Percentiles rank a stretch among this genome's conserved stretches.
Conservation (phyloP, 2,329 filamentous ascomycete species). For the Parastagonospora nodorum region DNA sequence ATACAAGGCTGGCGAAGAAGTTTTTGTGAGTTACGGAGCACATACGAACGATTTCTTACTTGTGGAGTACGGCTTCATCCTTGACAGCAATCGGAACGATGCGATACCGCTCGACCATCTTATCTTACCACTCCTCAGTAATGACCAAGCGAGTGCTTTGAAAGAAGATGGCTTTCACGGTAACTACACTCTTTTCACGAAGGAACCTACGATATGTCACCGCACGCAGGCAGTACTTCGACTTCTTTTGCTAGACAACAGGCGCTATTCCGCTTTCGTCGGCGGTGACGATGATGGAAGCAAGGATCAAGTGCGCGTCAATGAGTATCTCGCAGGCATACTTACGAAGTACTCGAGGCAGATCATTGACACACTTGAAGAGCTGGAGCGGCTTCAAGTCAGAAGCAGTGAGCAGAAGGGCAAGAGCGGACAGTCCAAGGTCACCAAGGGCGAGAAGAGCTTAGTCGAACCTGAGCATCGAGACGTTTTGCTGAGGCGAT, state of each 20-base stretch:
- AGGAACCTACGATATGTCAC: conserved; percentile 46
- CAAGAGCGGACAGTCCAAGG: neutral
- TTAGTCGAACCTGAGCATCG: conserved; percentile 23
- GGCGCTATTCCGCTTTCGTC: conserved; percentile 38
- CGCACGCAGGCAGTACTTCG: conserved; percentile 53
- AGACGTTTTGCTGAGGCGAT: conserved; percentile 34
- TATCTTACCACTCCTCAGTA: conserved; percentile 45
- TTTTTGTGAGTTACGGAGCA: conserved; percentile 71
- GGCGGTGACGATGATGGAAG: conserved; percentile 38
- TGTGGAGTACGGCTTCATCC: conserved; percentile 65
- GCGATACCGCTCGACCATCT: conserved; percentile 49
- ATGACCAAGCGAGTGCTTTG: conserved; percentile 39
- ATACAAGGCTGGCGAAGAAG: conserved; percentile 65
- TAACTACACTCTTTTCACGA: conserved; percentile 30
- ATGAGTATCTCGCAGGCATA: conserved; percentile 42
- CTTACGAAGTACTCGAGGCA: conserved; percentile 37
- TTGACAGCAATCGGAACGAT: conserved; percentile 46
- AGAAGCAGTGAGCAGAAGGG: conserved; percentile 1
- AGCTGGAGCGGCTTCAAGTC: conserved; percentile 31
- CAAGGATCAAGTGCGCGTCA: conserved; percentile 44
- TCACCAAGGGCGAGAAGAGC: neutral
- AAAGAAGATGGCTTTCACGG: conserved; percentile 52
- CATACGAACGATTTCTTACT: conserved; percentile 76
- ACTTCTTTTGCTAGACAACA: conserved; percentile 34
- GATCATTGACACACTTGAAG: conserved; percentile 33